Conservation (phyloP, 225 moss, liverwort and hornwort genomes). For the Marchantia paleacea region DNA sequence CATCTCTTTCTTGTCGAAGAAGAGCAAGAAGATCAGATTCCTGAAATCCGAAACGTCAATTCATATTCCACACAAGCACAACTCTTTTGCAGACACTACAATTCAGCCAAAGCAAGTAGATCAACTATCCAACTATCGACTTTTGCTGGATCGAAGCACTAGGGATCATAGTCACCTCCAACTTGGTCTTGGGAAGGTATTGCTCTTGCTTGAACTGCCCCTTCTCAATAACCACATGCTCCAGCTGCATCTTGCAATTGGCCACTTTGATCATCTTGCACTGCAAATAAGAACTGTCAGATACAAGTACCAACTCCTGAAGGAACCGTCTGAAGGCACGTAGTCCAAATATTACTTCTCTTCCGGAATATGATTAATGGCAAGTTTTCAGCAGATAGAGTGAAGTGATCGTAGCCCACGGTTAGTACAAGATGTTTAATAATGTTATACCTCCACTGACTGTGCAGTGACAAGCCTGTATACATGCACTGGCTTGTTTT, state of each 20-base stretch:
- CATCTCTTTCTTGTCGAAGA: constrained; percentile 57
- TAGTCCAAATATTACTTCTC: too few species aligned
- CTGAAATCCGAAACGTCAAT: constrained; percentile 27
- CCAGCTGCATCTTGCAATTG: constrained; percentile 80
- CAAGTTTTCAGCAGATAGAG: too few species aligned
- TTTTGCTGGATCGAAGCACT: neutral
- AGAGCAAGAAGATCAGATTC: constrained; percentile 69
- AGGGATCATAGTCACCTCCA: constrained; percentile 41
- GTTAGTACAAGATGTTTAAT: too few species aligned
- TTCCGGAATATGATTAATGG: too few species aligned
- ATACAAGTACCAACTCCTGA: too few species aligned
- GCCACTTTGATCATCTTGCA: constrained; percentile 85
- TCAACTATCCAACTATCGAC: neutral
- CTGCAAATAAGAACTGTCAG: constrained; percentile 30
- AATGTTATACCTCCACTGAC: constrained; percentile 62
- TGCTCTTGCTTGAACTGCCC: constrained; percentile 97
- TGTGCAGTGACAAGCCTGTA: constrained; percentile 83
- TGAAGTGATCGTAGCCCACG: too few species aligned
- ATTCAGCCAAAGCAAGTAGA: neutral
- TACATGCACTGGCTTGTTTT: constrained; percentile 89
- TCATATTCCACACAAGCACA: neutral
- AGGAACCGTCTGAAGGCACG: too few species aligned
- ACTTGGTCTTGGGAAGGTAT: constrained; percentile 56
- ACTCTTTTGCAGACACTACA: neutral
- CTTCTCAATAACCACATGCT: constrained; percentile 93